Evolutionary conservation across 164 flowering plant species (phyloP).

Genomic region (Stephania cephalantha): DNA sequence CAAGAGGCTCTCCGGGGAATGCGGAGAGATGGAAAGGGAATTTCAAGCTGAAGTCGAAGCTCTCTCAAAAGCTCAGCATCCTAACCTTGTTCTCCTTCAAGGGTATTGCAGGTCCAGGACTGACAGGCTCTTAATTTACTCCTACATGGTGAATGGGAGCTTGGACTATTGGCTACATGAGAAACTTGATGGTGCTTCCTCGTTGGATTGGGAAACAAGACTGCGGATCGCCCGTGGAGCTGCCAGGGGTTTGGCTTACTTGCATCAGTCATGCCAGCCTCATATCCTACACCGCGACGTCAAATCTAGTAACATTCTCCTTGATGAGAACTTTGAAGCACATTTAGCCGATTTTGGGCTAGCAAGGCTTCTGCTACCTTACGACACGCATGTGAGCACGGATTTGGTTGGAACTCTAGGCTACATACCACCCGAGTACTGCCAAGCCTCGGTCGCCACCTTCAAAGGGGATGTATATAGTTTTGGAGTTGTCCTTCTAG

Average conservation of each 20-base stretch:
- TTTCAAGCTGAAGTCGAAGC: conserved; percentile 77
- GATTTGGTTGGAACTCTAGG: conserved; percentile 86
- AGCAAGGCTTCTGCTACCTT: conserved; percentile 59
- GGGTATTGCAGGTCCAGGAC: conserved; percentile 54
- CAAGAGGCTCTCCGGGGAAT: conserved; percentile 69
- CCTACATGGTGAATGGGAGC: conserved; percentile 83
- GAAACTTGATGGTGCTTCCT: conserved; percentile 46
- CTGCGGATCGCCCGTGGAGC: conserved; percentile 65
- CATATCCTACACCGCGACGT: conserved; percentile 74
- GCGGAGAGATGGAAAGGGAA: conserved; percentile 74
- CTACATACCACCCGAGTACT: conserved; percentile 85
- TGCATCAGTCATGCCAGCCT: conserved; percentile 71
- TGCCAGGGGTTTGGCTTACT: conserved; percentile 62
- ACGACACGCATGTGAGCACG: conserved; percentile 74
- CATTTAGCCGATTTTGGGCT: conserved; percentile 90
- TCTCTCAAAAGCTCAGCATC: conserved; percentile 69
- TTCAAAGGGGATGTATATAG: conserved; percentile 82
- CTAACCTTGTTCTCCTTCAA: conserved; percentile 67
- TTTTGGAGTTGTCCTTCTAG: conserved; percentile 82
- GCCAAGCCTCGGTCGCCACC: conserved; percentile 64
- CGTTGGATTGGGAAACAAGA: conserved; percentile 59
- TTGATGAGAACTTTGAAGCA: conserved; percentile 65
- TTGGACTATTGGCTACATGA: conserved; percentile 90
- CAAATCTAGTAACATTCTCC: conserved; percentile 79
- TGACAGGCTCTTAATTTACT: conserved; percentile 61